phyloP scores from a whole-genome alignment of 2,329 filamentous ascomycete genomes.

The Colletotrichum ledebouriae region DNA sequence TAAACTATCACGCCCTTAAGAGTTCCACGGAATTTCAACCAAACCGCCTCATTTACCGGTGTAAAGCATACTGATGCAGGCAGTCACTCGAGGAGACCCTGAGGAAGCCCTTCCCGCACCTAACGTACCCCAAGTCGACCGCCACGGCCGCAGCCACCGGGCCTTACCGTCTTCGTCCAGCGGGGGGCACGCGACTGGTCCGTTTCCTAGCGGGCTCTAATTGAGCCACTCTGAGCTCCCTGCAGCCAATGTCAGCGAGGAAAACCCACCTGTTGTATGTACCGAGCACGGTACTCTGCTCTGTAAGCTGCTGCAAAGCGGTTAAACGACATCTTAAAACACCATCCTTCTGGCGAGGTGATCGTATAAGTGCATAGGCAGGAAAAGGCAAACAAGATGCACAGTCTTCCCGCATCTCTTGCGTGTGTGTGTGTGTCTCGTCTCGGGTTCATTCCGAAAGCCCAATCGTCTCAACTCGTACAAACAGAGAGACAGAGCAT shows the following conservation, averaged over 20 bases:
- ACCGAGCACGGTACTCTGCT: neutral
- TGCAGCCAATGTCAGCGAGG: neutral
- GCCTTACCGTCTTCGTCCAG: slow-evolving; percentile 7
- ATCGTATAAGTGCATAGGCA: neutral
- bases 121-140: neutral
- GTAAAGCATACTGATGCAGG: no score
- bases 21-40: neutral
- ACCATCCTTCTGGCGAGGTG: no score
- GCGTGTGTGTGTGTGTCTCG: neutral
- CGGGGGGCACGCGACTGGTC: slow-evolving; percentile 12
- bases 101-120: slow-evolving; percentile 22
- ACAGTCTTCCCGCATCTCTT: neutral
- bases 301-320: slow-evolving; percentile 1
- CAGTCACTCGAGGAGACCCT: neutral
- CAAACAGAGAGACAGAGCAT: neutral
- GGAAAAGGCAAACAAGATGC: slow-evolving; percentile 4
- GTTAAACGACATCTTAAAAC: slow-evolving; percentile 1
- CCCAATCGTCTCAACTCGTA: neutral
- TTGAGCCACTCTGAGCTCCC: no score
- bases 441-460: neutral
- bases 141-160: neutral
- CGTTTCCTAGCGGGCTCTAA: neutral
- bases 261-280: neutral
- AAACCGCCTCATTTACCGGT: no score
- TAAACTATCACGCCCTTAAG: no score